These are phyloP conservation scores for Rutstroemia sp. DNA, from an alignment of 2,329 filamentous ascomycete species.

Conservation along the genomic window DNA sequence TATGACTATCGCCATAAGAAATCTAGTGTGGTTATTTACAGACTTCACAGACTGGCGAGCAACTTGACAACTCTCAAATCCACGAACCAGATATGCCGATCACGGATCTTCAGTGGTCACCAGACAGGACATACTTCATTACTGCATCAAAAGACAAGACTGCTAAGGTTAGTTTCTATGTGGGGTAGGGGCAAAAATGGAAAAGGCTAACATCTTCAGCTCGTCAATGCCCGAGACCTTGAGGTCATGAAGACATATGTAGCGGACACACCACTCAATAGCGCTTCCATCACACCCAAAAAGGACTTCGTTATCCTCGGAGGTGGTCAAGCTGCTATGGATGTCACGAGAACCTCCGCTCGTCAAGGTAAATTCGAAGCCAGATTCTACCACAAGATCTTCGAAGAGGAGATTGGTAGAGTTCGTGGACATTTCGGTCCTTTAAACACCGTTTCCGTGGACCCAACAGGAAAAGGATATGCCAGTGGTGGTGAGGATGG, in stretches of 20 bases:
- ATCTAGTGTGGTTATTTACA: conserved; percentile 13
- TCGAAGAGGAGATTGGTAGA: conserved; percentile 96
- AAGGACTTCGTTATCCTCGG: conserved; percentile 98
- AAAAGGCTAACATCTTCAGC: conserved; percentile 36
- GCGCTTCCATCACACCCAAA: conserved; percentile 84
- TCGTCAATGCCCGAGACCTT: conserved; percentile 79
- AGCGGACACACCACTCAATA: conserved; percentile 93
- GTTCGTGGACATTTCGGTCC: conserved; percentile 90
- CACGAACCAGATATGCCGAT: conserved; percentile 75
- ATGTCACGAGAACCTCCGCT: conserved; percentile 83
- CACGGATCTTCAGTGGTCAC: conserved; percentile 90
- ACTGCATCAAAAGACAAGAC: conserved; percentile 98
- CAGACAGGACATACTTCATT: conserved; percentile 96
- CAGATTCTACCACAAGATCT: conserved; percentile 99
- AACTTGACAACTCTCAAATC: conserved; percentile 70
- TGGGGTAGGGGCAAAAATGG: not conserved
- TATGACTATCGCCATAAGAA: conserved; percentile 29
- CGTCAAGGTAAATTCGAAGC: conserved; percentile 99
- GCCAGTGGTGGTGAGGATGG: conserved; percentile 96
- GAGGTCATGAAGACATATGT: conserved; percentile 87
- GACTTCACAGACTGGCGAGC: conserved; percentile 59
- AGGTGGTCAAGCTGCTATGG: conserved; percentile 97
- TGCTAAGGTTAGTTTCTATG: conserved; percentile 58
- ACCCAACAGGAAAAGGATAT: conserved; percentile 87
- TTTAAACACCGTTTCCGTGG: conserved; percentile 85